phyloP scores from a whole-genome alignment of 345 rosid genomes.

The Moringa oleifera region DNA sequence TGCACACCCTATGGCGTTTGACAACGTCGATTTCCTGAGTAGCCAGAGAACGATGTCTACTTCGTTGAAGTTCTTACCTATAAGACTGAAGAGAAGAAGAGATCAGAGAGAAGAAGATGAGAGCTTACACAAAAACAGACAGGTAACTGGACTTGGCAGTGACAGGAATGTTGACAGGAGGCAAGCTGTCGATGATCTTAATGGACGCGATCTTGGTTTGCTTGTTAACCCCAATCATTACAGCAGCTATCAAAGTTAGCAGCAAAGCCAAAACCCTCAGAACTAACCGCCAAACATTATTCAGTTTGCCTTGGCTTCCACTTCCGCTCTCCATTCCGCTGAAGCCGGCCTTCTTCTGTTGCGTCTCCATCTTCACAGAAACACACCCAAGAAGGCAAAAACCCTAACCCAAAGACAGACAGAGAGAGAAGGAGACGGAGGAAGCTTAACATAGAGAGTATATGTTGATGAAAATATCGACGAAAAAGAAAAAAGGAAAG shows the following conservation, averaged over 20 bases:
- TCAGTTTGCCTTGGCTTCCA: constrained; percentile 8
- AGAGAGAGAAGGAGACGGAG: too few species aligned
- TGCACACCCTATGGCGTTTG: constrained; percentile 52
- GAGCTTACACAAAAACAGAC: constrained; percentile 61
- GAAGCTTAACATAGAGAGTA: too few species aligned
- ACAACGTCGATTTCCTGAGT: constrained; percentile 43
- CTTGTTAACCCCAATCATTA: constrained; percentile 41
- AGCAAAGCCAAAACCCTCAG: constrained; percentile 47
- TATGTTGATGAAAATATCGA: too few species aligned
- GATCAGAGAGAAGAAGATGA: constrained; percentile 5
- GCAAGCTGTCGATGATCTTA: constrained; percentile 32
- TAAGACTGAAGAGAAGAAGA: neutral
- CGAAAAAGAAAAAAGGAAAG: too few species aligned
- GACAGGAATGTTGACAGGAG: constrained; percentile 45
- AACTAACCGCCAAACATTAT: constrained; percentile 16
- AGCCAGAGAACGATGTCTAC: neutral
- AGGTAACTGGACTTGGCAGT: constrained; percentile 50
- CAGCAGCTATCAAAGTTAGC: constrained; percentile 44
- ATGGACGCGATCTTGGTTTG: constrained; percentile 43
- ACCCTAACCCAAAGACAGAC: too few species aligned
- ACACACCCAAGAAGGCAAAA: too few species aligned
- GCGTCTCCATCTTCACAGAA: too few species aligned
- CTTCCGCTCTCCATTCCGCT: constrained; percentile 24
- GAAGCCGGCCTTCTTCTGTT: constrained; percentile 7
- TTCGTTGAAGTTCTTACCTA: neutral